Evolutionary conservation across 768 basidiomycete genomes (phyloP).

Genomic region (Phaeolepiota aurea): DNA sequence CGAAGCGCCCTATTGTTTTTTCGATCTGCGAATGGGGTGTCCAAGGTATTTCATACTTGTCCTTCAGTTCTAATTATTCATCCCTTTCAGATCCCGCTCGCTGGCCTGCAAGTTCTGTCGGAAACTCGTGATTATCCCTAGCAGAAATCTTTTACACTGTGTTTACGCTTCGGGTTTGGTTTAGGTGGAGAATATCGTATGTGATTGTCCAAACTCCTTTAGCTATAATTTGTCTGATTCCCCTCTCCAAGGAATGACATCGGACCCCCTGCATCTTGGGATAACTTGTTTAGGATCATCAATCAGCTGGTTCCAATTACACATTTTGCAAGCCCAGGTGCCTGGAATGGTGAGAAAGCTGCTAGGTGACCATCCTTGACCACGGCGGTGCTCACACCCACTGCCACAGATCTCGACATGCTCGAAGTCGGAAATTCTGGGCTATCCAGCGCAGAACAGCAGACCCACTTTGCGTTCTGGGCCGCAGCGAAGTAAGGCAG

Average conservation of each 20-base stretch:
- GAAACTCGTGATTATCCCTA: conserved; percentile 30
- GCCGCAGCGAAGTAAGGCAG: conserved; percentile 35
- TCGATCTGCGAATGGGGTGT: conserved; percentile 44
- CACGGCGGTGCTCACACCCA: background rate
- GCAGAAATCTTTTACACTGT: background rate
- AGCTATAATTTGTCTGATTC: background rate
- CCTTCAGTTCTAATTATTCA: background rate
- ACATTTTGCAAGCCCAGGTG: conserved; percentile 35
- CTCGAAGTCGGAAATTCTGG: conserved; percentile 43
- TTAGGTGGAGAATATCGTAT: conserved; percentile 37
- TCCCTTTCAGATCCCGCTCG: conserved; percentile 40
- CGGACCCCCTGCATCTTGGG: conserved; percentile 37
- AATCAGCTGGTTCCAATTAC: conserved; percentile 45
- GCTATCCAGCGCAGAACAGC: conserved; percentile 31
- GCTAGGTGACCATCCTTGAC: too few relatives aligned
- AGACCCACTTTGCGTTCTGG: conserved; percentile 46
- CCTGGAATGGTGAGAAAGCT: conserved; percentile 28
- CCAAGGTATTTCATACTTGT: conserved; percentile 17
- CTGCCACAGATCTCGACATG: conserved; percentile 37
- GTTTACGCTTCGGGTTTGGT: background rate
- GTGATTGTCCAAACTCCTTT: conserved; percentile 4
- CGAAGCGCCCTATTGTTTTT: conserved; percentile 38
- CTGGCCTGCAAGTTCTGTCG: conserved; percentile 35
- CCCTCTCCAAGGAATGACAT: conserved; percentile 31
- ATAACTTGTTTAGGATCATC: conserved; percentile 39